phyloP scores from a whole-genome alignment of 2,329 filamentous ascomycete genomes.

The Xylaria sp. region DNA sequence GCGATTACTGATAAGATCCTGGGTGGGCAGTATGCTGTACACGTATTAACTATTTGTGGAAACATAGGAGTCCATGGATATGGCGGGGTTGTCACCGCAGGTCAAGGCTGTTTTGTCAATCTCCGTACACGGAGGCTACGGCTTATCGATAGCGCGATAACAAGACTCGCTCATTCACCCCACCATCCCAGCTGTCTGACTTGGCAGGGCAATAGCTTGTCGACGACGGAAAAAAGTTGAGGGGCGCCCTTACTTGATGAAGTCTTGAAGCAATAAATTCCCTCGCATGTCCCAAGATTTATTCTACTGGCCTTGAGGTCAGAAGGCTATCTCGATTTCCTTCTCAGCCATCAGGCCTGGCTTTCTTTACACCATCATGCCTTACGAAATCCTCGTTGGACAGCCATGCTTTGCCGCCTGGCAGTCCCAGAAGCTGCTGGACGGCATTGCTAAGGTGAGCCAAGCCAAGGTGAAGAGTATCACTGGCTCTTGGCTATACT shows the following conservation, averaged over 20 bases:
- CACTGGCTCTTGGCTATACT: slow-evolving; percentile 67
- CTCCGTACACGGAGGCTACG: slow-evolving; percentile 10
- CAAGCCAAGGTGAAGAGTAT: slow-evolving; percentile 54
- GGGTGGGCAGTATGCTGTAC: too few species aligned
- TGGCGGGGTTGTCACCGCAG: too few species aligned
- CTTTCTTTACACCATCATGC: slow-evolving; percentile 29
- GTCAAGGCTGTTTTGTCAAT: background rate
- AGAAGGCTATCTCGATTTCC: slow-evolving; percentile 2
- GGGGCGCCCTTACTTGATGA: slow-evolving; percentile 4
- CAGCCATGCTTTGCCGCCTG: slow-evolving; percentile 57
- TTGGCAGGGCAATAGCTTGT: slow-evolving; percentile 21
- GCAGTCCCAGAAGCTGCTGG: slow-evolving; percentile 52
- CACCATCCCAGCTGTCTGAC: slow-evolving; percentile 24
- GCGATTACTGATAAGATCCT: too few species aligned
- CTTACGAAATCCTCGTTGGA: slow-evolving; percentile 41
- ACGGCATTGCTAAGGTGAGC: slow-evolving; percentile 49
- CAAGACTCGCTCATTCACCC: slow-evolving; percentile 9
- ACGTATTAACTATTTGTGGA: too few species aligned
- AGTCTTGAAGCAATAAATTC: background rate
- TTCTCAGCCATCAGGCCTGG: background rate
- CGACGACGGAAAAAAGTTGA: slow-evolving; percentile 9
- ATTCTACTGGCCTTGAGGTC: slow-evolving; percentile 12
- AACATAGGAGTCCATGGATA: too few species aligned
- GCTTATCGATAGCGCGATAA: slow-evolving; percentile 24
- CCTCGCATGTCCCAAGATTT: slow-evolving; percentile 5